Evolutionary conservation across 2,329 filamentous ascomycete species (phyloP), one percentile per base, ranked within the genome.

Genomic region (Fusarium sp.): DNA sequence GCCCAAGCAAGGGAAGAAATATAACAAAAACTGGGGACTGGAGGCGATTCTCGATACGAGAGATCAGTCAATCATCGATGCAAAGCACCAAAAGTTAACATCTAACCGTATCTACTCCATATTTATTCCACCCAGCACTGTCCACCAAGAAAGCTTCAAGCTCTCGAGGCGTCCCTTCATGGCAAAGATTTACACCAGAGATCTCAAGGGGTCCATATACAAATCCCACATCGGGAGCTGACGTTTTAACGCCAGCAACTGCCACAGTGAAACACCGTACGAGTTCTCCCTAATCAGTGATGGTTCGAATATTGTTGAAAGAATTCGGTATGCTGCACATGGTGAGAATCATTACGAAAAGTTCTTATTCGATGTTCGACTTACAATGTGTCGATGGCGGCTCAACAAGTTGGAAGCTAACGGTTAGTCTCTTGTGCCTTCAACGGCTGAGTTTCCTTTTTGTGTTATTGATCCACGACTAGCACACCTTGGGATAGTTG

Each of bases 151-250:
- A 77, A 66, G 60, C 68, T 69, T 66, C 57, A 61, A 42, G 44
- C 56, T 63, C 42, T 55, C 51, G 53, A 66, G 32, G 28, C 8
- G 38, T 56, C 75, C 70, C 28, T 63, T 75, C 72, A 55, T 61
- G 74, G 72, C 72, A 77, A 61, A 58, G 75, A 78, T 78, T 69
- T 57, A 42, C 75, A 51, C 47, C 48, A 51, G 45, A 67, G 71
- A 77, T 77, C 75, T 66, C 36, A 57, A 66, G 47, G 60, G 61
- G 61, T 69, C 60, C 55, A 63, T 55, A 32, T n/a, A 41, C 71
- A 60, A 57, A 72, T 65, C 56, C 61, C 62, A 61, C 62, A 69
- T 72, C 61, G 63, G 47, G 57, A 69, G 63, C 66, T 69, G 66
- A 54, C 30, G 51, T 64, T 65, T 51, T 32, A 39, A 65, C 28